Base-by-base conservation (phyloP, 257 asterid genomes). In the Asclepias syriaca region DNA sequence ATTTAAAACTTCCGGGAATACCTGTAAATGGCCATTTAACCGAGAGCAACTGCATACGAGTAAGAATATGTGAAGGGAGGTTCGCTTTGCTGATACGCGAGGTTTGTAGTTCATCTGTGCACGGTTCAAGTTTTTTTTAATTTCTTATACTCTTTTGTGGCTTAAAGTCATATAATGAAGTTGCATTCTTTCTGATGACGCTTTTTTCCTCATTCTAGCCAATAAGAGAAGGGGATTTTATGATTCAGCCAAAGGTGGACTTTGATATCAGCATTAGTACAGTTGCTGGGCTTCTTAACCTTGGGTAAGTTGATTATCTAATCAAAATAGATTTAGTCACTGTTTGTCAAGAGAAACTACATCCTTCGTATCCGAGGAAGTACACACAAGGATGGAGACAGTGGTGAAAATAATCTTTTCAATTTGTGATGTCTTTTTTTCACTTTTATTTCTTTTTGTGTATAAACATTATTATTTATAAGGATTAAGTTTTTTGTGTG, bases 201-300 rank as follows among this genome's bases (percentile, higher is more conserved):
- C 40, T 73, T 48, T 64, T 29, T 60, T 64, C 74, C 51, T 65
- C 43, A 21, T 79, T 83, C 81, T 78, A 95, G 99, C 99, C 99
- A 78, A 92, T 95, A 70, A 87, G 88, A 82, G 99, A 94, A 87
- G 99, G 98, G 43, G 76, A 88, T 81, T 95, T 86, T 72, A 90
- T 95, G 72, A 90, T 95, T 80, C 99, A 95, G 85, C 99, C 99
- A 45, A 95, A 95, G 81, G 99, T 95, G 81, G 99, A 95, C 87
- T 95, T 95, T 74, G 99, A 95, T 83, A 95, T 95, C 90, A 88
- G 99, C 94, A 95, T 92, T 77, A 87, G 90, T 84, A 95, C 99
- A 4, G 99, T 95, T 65, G 95, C 98, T 10, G 99, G 99, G 46
- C 96, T 95, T 81, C 97, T 95, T 77, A 95, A 90, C 77, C 95